phyloP scores from a whole-genome alignment of 2,329 filamentous ascomycete genomes.

The Exophiala xenobiotica region DNA sequence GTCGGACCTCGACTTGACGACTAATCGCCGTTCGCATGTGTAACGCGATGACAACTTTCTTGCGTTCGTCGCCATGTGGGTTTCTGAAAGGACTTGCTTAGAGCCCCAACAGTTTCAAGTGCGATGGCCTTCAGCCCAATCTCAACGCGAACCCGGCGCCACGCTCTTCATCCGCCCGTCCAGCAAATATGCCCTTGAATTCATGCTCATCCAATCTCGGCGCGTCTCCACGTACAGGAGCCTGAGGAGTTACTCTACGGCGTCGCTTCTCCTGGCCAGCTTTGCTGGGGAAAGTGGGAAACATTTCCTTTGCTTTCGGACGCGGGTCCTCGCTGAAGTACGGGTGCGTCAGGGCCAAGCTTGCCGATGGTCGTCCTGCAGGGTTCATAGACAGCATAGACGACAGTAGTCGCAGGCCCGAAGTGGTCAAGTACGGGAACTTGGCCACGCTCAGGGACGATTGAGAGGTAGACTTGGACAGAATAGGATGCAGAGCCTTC shows the following conservation, averaged over 20 bases:
- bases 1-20: too few relatives aligned
- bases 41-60: too few relatives aligned
- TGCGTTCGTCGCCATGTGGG: too few relatives aligned
- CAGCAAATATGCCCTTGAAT: conserved; percentile 67
- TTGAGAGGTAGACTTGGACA: conserved; percentile 31
- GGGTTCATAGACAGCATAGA: conserved; percentile 75
- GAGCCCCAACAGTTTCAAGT: neutral
- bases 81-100: neutral
- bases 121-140: conserved; percentile 46
- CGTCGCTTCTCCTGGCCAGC: conserved; percentile 84
- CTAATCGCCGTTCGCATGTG: too few relatives aligned
- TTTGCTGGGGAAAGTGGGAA: conserved; percentile 95
- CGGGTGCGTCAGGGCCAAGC: conserved; percentile 71
- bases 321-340: conserved; percentile 90
- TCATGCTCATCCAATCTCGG: conserved; percentile 56
- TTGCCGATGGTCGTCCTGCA: conserved; percentile 65
- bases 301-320: conserved; percentile 86
- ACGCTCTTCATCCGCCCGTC: conserved; percentile 21
- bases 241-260: conserved; percentile 72
- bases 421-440: conserved; percentile 77
- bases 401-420: conserved; percentile 69
- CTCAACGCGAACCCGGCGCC: conserved; percentile 63
- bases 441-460: conserved; percentile 50
- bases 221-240: conserved; percentile 73
- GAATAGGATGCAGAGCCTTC: conserved; percentile 65